Base-by-base conservation (phyloP, 2,329 filamentous ascomycete genomes). In the Magnaporthiopsis rhizophila region DNA sequence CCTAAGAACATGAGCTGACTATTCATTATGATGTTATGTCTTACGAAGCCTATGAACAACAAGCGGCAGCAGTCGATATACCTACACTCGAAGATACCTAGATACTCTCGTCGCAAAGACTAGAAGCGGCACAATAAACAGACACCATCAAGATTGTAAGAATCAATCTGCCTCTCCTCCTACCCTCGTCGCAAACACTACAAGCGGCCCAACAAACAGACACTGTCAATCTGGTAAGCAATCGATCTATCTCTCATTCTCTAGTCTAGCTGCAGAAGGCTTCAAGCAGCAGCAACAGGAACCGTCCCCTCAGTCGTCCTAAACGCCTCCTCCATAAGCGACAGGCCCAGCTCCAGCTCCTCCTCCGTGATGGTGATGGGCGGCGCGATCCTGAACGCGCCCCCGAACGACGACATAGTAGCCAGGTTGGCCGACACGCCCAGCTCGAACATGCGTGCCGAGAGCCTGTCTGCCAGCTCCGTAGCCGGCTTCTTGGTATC, bases 391-490 rank as follows among this genome's bases (percentile, higher is more conserved):
- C 85, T 74, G 66, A 88, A 86, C 0, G 83, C 79, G 4, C 84
- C 85, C 0, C 81, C 79, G 70, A 86, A 85, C 60, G 79, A 81
- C 8, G 78, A 78, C 69, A 82, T 78, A 58, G 77, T 84, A 28
- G 80, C 80, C 36, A 88, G 65, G 69, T 87, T 86, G 5, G 82
- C 81, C 74, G 81, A 87, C 1, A 87, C 69, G 0, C 85, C 85
- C 24, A 83, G 69, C 58, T 80, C 77, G 68, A 66, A 56, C 50
- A 65, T 65, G 13, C 57, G 30, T 5, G 58, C 62, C 2, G 63
- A 56, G 5, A 88, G 74, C 0, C 68, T 68, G 65, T 77, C 75
- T 0, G 80, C 83, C 30, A 87, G 70, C 5, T 82, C 80, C 2
- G 77, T 66, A 0, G 74, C 81, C 0, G 80, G 80, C 1, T 69